Conservation (phyloP, 176 grass and related monocot species). For the Guadua angustifolia region DNA sequence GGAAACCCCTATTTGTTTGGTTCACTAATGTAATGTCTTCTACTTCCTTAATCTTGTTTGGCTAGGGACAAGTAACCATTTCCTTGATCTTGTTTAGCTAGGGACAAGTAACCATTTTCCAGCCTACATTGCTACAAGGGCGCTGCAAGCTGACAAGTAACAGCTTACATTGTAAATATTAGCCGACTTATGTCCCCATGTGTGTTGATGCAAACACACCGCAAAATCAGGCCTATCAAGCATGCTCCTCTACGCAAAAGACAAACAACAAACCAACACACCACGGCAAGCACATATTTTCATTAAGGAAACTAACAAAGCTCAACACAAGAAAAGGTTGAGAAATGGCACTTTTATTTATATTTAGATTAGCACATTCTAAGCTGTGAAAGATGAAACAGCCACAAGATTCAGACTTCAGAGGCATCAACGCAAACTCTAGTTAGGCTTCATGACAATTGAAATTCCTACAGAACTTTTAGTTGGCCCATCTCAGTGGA, state of each 20-base stretch:
- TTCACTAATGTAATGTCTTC: too few relatives aligned
- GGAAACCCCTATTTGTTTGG: too few relatives aligned
- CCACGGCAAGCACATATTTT: slow-evolving; percentile 14
- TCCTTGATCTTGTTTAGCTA: too few relatives aligned
- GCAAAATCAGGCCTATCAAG: slow-evolving; percentile 42
- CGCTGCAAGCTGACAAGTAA: too few relatives aligned
- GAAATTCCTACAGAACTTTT: slow-evolving; percentile 15
- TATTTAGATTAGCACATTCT: slow-evolving; percentile 5
- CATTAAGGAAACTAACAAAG: too few relatives aligned
- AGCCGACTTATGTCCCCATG: slow-evolving; percentile 54
- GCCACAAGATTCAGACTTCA: slow-evolving; percentile 11
- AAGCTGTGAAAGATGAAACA: neutral
- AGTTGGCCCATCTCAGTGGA: slow-evolving; percentile 7
- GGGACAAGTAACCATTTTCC: too few relatives aligned
- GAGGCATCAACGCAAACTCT: slow-evolving; percentile 29
- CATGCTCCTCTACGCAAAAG: slow-evolving; percentile 45
- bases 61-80: too few relatives aligned
- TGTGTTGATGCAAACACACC: slow-evolving; percentile 47
- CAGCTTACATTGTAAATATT: too few relatives aligned
- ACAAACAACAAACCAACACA: slow-evolving; percentile 33
- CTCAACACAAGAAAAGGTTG: slow-evolving; percentile 7
- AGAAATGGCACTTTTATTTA: neutral
- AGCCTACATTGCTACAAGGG: too few relatives aligned
- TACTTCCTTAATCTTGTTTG: too few relatives aligned
- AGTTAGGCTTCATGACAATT: slow-evolving; percentile 24